A percentile compares a stretch with the other conserved stretches of the same genome.
phyloP scores from a whole-genome alignment of 2,329 filamentous ascomycete genomes.

The Talaromyces islandicus region DNA sequence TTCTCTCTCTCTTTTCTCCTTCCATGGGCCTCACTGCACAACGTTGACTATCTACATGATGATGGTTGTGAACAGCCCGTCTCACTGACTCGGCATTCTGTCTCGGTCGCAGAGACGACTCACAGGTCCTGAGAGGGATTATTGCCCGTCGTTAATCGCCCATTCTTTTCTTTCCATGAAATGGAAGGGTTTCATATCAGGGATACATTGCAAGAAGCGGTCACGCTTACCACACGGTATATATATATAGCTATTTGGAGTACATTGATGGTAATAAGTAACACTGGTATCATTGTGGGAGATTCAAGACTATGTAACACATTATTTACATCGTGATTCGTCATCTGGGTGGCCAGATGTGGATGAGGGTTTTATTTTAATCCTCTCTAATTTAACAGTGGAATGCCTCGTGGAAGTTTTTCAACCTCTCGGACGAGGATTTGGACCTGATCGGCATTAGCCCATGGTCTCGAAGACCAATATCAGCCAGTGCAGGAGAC shows the following conservation, averaged over 20 bases:
- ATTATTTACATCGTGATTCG: neutral
- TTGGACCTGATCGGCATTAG: neutral
- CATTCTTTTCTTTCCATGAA: constrained; percentile 41
- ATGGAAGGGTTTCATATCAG: constrained; percentile 46
- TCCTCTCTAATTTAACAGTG: neutral
- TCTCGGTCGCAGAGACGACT: constrained; percentile 33
- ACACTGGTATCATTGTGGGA: neutral
- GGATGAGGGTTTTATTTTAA: neutral
- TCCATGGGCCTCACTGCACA: constrained; percentile 24
- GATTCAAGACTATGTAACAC: neutral
- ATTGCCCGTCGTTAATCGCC: constrained; percentile 46
- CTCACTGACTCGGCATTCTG: constrained; percentile 42
- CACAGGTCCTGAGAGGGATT: constrained; percentile 35
- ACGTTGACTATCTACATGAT: neutral
- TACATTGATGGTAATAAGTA: neutral
- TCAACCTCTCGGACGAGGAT: neutral
- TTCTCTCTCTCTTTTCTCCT: constrained; percentile 16
- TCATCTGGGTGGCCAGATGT: neutral
- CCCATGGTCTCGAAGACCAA: neutral
- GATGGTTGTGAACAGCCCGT: constrained; percentile 13
- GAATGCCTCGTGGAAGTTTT: neutral
- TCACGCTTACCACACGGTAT: neutral
- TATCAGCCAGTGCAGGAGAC: neutral
- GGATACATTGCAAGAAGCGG: constrained; percentile 20
- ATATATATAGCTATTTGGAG: neutral